These are phyloP conservation scores for Globisporangium solare DNA, from an alignment of 352 stramenopile species.

Conservation along the genomic window DNA sequence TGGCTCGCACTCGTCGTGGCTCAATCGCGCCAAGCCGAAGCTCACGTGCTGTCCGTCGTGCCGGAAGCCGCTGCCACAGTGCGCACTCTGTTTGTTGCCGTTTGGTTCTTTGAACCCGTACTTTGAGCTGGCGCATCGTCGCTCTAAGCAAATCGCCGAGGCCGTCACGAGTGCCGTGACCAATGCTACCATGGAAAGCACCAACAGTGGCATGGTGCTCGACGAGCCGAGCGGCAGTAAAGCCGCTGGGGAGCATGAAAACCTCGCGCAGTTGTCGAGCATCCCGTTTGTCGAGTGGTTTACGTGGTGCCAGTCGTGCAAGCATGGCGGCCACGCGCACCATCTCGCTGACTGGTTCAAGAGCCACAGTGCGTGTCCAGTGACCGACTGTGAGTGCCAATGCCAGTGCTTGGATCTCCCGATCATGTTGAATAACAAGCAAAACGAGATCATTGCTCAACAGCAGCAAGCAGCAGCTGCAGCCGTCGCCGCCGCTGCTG, in stretches of 20 bases:
- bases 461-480: conserved; percentile 22
- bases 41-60: conserved; percentile 90
- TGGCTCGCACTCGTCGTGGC: conserved; percentile 88
- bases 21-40: conserved; percentile 86
- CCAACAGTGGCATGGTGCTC: conserved; percentile 31
- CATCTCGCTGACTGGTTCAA: conserved; percentile 94
- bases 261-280: conserved; percentile 85
- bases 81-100: conserved; percentile 90
- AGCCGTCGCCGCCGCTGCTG: conserved; percentile 1
- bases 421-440: conserved; percentile 50
- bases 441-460: conserved; percentile 34
- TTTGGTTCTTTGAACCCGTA: conserved; percentile 95
- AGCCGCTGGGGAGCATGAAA: conserved; percentile 56
- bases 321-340: conserved; percentile 90
- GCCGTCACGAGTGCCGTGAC: conserved; percentile 21
- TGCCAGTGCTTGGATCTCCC: conserved; percentile 83
- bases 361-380: conserved; percentile 84
- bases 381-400: conserved; percentile 91
- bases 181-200: conserved; percentile 22
- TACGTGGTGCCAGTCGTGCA: conserved; percentile 92
- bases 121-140: conserved; percentile 89
- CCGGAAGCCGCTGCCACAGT: conserved; percentile 91
- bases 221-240: conserved; percentile 47
- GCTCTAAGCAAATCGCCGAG: conserved; percentile 57
- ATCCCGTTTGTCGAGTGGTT: conserved; percentile 95